phyloP scores from a whole-genome alignment of 192 early-diverging fungal species.

The Radiomyces spectabilis region DNA sequence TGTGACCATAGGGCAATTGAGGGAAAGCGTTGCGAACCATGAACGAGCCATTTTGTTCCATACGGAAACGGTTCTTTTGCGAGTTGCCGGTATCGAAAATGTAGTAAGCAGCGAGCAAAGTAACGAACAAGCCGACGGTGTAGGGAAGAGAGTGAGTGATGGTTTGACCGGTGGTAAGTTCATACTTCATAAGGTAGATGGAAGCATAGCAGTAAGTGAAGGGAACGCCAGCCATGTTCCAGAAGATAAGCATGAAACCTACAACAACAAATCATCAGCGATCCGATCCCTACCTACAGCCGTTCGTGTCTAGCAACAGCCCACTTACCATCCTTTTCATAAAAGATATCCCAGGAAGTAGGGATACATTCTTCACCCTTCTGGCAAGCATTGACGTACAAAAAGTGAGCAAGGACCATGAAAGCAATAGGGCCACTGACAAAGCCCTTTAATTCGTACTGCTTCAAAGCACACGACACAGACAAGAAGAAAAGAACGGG shows the following conservation, averaged over 20 bases:
- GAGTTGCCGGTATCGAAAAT: constrained; percentile 47
- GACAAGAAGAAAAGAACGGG: constrained; percentile 40
- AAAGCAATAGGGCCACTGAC: constrained; percentile 30
- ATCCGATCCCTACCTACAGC: neutral
- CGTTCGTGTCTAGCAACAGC: neutral
- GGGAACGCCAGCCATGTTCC: constrained; percentile 45
- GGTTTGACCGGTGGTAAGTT: constrained; percentile 26
- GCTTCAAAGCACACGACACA: constrained; percentile 34
- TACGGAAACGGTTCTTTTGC: constrained; percentile 43
- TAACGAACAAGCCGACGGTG: constrained; percentile 25
- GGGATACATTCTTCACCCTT: constrained; percentile 48
- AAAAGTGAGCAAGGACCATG: constrained; percentile 42
- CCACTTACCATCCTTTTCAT: constrained; percentile 43
- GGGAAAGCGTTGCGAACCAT: constrained; percentile 35
- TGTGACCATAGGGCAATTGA: constrained; percentile 38
- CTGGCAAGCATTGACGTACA: constrained; percentile 40
- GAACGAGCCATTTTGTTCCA: constrained; percentile 35
- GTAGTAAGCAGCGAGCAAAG: constrained; percentile 30
- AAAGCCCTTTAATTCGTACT: constrained; percentile 34
- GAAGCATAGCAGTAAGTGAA: constrained; percentile 41
- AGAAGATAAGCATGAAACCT: constrained; percentile 48
- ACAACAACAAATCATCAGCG: neutral
- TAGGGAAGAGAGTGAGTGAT: constrained; percentile 22
- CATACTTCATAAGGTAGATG: constrained; percentile 32
- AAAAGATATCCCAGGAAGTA: constrained; percentile 45